Evolutionary conservation across 768 basidiomycete genomes (phyloP).

Genomic region (Hebeloma cylindrosporum): DNA sequence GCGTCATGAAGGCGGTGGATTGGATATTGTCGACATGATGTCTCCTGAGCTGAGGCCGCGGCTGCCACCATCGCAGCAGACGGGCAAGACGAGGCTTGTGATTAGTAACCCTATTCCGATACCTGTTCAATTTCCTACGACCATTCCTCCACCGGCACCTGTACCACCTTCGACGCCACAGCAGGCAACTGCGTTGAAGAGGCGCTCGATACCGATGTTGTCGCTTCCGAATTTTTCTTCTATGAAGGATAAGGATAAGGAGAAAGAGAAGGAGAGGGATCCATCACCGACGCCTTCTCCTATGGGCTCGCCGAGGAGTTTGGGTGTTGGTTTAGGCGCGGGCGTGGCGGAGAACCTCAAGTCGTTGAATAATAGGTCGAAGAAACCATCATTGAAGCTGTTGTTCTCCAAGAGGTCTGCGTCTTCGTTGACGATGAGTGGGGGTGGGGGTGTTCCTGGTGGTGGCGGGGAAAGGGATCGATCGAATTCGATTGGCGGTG

Average conservation of each 20-base stretch:
- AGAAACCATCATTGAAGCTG: slow-evolving; percentile 69
- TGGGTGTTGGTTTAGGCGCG: slow-evolving; percentile 7
- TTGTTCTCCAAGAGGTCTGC: slow-evolving; percentile 66
- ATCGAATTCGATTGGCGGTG: slow-evolving; percentile 12
- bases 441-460: slow-evolving; percentile 13
- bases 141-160: slow-evolving; percentile 25
- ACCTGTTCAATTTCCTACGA: slow-evolving; percentile 48
- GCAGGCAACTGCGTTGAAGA: slow-evolving; percentile 24
- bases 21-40: slow-evolving; percentile 19
- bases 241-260: no score
- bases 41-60: slow-evolving; percentile 22
- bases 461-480: slow-evolving; percentile 17
- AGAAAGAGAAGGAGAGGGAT: no score
- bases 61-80: no score
- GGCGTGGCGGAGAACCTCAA: slow-evolving; percentile 33
- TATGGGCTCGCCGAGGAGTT: slow-evolving; percentile 23
- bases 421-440: slow-evolving; percentile 38
- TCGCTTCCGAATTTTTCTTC: slow-evolving; percentile 39
- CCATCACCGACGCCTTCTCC: slow-evolving; percentile 23
- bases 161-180: slow-evolving; percentile 15
- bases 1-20: slow-evolving; percentile 13
- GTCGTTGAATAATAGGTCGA: slow-evolving; percentile 43
- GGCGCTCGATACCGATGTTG: slow-evolving; percentile 40
- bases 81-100: slow-evolving; percentile 18
- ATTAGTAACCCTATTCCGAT: slow-evolving; percentile 33